Percentiles rank a stretch among this genome's conserved stretches.
Evolutionary conservation across 257 asterid species (phyloP).

Genomic region (Vinca minor): DNA sequence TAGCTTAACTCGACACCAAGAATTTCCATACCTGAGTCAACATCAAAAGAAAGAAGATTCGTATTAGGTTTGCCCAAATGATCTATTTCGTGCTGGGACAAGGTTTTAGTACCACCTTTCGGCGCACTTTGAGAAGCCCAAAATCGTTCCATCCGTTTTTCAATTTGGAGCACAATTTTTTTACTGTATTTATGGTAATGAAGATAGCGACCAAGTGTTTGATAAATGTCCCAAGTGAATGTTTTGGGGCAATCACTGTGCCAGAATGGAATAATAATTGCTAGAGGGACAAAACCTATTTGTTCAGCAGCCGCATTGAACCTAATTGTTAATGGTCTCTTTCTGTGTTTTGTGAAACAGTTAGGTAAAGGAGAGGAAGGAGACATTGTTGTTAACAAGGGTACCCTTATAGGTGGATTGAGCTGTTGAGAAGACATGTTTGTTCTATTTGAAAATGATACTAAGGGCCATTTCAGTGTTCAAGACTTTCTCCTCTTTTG

Average conservation of each 20-base stretch:
- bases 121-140: no score
- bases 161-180: no score
- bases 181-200: background rate
- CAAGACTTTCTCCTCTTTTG: no score
- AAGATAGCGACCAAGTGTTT: background rate
- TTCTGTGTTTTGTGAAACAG: background rate
- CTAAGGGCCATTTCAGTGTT: background rate
- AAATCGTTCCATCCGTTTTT: no score
- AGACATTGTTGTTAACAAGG: background rate
- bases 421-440: constrained; percentile 4
- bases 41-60: constrained; percentile 4
- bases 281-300: background rate
- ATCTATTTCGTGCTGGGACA: background rate
- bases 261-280: background rate
- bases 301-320: constrained; percentile 3
- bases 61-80: background rate
- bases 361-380: constrained; percentile 1
- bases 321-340: constrained; percentile 8
- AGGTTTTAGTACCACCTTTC: background rate
- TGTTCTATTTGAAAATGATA: background rate
- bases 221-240: background rate
- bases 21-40: constrained; percentile 8
- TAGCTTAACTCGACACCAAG: background rate
- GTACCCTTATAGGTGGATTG: background rate
- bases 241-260: background rate